phyloP scores from a whole-genome alignment of 202 grass and related monocot genomes.

The Panicum virgatum region DNA sequence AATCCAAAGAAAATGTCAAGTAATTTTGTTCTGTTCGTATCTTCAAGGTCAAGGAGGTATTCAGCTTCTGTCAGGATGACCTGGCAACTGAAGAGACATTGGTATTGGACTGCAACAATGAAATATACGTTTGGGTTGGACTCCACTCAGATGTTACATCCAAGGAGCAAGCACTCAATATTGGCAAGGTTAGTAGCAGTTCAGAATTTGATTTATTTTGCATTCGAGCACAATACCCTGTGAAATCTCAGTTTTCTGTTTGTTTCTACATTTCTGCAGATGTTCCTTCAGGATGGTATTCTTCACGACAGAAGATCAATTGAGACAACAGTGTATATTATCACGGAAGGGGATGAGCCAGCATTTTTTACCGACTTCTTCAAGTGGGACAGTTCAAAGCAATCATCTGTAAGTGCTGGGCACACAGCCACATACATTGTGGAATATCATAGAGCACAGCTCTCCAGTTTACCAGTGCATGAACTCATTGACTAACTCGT shows the following conservation, averaged over 20 bases:
- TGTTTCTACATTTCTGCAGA: slow-evolving; percentile 49
- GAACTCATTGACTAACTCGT: slow-evolving; percentile 6
- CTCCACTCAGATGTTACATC: slow-evolving; percentile 54
- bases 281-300: slow-evolving; percentile 58
- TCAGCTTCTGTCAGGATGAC: slow-evolving; percentile 81
- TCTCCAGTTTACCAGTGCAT: not conserved
- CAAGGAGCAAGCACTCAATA: slow-evolving; percentile 55
- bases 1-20: not conserved
- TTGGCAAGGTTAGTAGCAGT: slow-evolving; percentile 56
- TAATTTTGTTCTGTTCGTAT: slow-evolving; percentile 18
- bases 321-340: slow-evolving; percentile 46
- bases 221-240: not conserved
- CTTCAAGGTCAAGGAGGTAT: slow-evolving; percentile 75
- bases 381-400: slow-evolving; percentile 73
- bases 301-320: slow-evolving; percentile 35
- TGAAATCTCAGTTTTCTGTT: not conserved
- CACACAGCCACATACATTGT: too few relatives aligned
- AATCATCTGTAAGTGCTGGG: slow-evolving; percentile 37
- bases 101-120: slow-evolving; percentile 59
- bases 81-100: slow-evolving; percentile 69
- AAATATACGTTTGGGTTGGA: slow-evolving; percentile 76
- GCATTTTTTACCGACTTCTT: slow-evolving; percentile 71
- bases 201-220: not conserved
- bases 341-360: slow-evolving; percentile 74
- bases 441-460: too few relatives aligned